Evolutionary conservation across 257 asterid species (phyloP), one percentile per base, ranked within the genome.

Genomic region (Solanum okadae): DNA sequence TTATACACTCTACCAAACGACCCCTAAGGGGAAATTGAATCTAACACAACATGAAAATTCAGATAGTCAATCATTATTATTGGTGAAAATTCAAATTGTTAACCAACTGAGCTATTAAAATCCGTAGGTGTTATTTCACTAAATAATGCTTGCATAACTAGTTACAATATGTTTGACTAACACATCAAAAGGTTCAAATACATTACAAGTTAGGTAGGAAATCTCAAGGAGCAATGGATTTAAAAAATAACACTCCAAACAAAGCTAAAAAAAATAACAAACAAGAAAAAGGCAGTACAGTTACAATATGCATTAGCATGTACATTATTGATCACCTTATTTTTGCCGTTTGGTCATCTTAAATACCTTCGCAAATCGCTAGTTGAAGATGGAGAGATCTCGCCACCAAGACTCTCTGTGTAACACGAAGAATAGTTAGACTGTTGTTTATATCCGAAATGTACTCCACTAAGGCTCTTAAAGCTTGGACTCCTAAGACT

Each of bases 401-500:
- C 93, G 35, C 90, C 92, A 2, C 78, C 90, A 27, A 86, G 38
- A 75, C 90, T 88, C 61, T 88, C 92, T 0, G 90, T 87, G 72
- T 27, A 63, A 49, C 91, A 90, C 31, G 91, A 92, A 23, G 93
- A 92, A 88, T 90, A 90, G 82, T 92, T 88, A 10, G 93, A 92
- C 38, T 86, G 91, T 75, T 92, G 92, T 72, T 92, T 92, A 68
- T 67, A 56, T 13, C 88, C 89, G 27, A 81, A 44, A 87, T 86
- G 73, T 68, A 79, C 78, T 67, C 89, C 90, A 44, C 76, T 86
- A 10, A 83, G 77, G 37, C 92, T 90, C 67, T 87, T 89, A 77
- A 91, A 90, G 90, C 92, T 91, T 65, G 93, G 93, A 70, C 91
- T 91, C 22, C 87, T 86, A 77, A 89, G 46, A 85, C 75, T 86